Evolutionary conservation across 2,329 filamentous ascomycete genomes (phyloP).

Genomic region (Sphaceloma murrayae): DNA sequence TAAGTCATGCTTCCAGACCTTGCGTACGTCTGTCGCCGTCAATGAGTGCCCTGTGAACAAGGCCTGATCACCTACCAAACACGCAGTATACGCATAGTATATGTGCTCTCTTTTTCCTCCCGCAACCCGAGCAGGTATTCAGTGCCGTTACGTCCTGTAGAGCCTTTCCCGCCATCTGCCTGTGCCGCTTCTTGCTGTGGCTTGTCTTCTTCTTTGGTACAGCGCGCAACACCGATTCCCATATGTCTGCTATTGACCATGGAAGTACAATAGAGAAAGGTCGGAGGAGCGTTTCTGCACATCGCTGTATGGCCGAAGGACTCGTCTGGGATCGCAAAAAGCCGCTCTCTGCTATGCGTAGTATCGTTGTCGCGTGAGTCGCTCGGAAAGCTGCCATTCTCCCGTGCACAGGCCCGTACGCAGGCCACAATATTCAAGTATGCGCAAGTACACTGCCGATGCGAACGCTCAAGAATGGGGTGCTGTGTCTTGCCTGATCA

Average conservation of each 20-base stretch:
- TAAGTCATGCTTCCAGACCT: conserved; percentile 11
- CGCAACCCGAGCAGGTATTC: conserved; percentile 84
- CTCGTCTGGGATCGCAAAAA: conserved; percentile 1
- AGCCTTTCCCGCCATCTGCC: conserved; percentile 92
- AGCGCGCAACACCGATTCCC: conserved; percentile 83
- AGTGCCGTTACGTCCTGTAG: conserved; percentile 81
- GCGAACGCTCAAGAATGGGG: too few relatives aligned
- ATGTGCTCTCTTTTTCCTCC: conserved; percentile 78
- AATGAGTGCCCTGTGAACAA: not conserved
- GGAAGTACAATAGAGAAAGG: conserved; percentile 56
- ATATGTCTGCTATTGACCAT: conserved; percentile 67
- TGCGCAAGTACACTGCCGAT: too few relatives aligned
- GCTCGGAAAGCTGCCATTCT: too few relatives aligned
- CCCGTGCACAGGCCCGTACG: too few relatives aligned
- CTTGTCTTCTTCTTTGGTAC: conserved; percentile 99
- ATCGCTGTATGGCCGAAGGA: conserved; percentile 14
- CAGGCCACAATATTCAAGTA: too few relatives aligned
- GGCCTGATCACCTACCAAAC: conserved; percentile 50
- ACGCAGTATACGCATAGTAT: conserved; percentile 81
- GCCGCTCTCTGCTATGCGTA: not conserved
- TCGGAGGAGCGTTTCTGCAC: conserved; percentile 40
- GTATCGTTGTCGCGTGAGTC: not conserved
- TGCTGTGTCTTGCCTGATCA: too few relatives aligned
- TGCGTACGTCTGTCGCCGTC: conserved; percentile 1
- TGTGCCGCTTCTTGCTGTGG: conserved; percentile 85